Evolutionary conservation across 225 moss, liverwort and hornwort species (phyloP).

Genomic region (Polytrichum formosum): DNA sequence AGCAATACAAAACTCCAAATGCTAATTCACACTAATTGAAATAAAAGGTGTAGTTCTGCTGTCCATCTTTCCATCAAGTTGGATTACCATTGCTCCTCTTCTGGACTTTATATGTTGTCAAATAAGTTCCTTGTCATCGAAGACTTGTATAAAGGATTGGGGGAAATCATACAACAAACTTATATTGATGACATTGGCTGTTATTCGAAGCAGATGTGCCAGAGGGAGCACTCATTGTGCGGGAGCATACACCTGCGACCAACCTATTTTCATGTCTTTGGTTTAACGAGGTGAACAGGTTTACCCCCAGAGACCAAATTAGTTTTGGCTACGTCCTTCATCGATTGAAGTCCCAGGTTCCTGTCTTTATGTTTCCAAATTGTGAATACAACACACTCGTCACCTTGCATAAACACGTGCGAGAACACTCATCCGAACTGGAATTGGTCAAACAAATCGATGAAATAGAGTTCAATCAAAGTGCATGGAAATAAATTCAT

Average conservation of each 20-base stretch:
- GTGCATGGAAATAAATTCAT: not conserved
- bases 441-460: conserved; percentile 47
- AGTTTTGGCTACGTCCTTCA: conserved; percentile 40
- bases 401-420: conserved; percentile 35
- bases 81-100: too few species aligned
- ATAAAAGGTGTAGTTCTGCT: too few species aligned
- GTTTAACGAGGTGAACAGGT: conserved; percentile 50
- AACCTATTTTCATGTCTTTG: conserved; percentile 52
- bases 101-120: too few species aligned
- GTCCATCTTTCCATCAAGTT: too few species aligned
- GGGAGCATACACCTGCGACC: conserved; percentile 38
- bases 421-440: conserved; percentile 46
- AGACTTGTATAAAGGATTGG: too few species aligned
- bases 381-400: conserved; percentile 44
- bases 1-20: too few species aligned
- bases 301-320: conserved; percentile 48
- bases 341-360: conserved; percentile 19
- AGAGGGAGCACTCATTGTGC: conserved; percentile 42
- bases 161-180: too few species aligned
- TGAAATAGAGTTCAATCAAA: conserved; percentile 11
- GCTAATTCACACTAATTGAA: too few species aligned
- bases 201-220: conserved; percentile 35
- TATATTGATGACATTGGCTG: not conserved
- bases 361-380: conserved; percentile 50
- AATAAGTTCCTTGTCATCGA: too few species aligned